Evolutionary conservation across 2,329 filamentous ascomycete genomes (phyloP), one percentile per base, ranked within the genome.

Genomic region (Trichoderma polysporum): DNA sequence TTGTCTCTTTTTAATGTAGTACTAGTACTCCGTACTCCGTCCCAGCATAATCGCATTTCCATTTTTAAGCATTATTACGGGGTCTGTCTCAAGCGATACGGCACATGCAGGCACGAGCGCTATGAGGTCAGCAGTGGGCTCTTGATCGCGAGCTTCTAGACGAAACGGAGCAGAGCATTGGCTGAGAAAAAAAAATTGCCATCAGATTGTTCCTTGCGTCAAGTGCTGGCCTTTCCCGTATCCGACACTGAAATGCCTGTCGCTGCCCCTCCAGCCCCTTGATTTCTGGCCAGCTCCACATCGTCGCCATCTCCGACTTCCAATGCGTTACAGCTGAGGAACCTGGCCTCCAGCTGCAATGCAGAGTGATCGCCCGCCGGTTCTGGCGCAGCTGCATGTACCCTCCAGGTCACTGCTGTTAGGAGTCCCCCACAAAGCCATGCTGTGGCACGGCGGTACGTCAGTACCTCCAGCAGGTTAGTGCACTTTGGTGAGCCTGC

Each of bases 211-310:
- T 66, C 64, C 64, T 66, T 66, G 64, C 64, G 52, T 59, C 64
- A 60, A 33, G 22, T 52, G 47, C 27, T 15, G 29, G 50, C 25
- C 33, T 29, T 66, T 52, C 54, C 64, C 49, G 50, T 53, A 50
- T 66, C 49, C 50, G 47, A 61, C 37, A 12, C 41, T 57, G 52
- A 61, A 67, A 67, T 62, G 65, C 65, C 58, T 66, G 65, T 66
- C 65, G 54, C 35, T 68, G 67, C 63, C 67, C 66, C 66, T 68
- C 61, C 62, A 68, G 66, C 66, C 66, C 67, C 67, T 68, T 67
- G 67, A 68, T 68, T 68, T 68, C 64, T 67, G 63, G 57, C 37
- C 50, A 31, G 54, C 63, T 67, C 67, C 64, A 66, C 67, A 67
- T 57, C 35, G 35, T 45, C 64, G 63, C 64, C 57, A 37, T 66